Percentiles rank a stretch among this genome's conserved stretches.
These are phyloP conservation scores for Annulohypoxylon truncatum DNA, from an alignment of 2,329 filamentous ascomycete species.

Conservation along the genomic window DNA sequence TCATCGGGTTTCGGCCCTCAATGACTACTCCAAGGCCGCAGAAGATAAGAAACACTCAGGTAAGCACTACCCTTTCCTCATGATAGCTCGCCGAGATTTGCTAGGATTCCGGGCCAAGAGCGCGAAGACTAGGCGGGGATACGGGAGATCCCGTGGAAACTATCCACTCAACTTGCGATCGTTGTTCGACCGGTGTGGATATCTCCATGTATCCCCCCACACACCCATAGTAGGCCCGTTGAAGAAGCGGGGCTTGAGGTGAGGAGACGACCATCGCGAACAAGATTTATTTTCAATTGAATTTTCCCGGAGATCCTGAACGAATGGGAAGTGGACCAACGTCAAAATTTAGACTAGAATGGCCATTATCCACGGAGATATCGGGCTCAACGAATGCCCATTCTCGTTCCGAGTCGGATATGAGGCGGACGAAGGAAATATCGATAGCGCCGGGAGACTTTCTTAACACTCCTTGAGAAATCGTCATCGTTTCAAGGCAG, in stretches of 20 bases:
- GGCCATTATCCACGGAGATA: not conserved
- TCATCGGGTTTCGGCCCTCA: not conserved
- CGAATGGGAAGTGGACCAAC: not conserved
- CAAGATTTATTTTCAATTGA: not conserved
- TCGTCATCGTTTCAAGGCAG: not conserved
- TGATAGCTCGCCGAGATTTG: not conserved
- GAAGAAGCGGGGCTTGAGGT: conserved; percentile 6
- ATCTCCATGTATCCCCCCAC: conserved; percentile 1
- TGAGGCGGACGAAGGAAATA: not conserved
- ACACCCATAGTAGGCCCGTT: not conserved
- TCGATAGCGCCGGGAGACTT: not conserved
- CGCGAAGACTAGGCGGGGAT: not conserved
- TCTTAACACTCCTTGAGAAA: not conserved
- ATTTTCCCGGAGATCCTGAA: not conserved
- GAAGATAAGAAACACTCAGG: not conserved
- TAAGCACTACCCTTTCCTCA: not conserved
- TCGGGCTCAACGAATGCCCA: not conserved
- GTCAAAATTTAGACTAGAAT: not conserved
- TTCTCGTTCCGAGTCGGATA: not conserved
- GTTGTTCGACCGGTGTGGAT: not conserved
- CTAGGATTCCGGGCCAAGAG: not conserved
- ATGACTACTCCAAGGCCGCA: not conserved
- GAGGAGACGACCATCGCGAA: conserved; percentile 1
- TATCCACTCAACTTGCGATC: not conserved
- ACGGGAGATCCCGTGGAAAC: not conserved